A percentile compares a stretch with the other conserved stretches of the same genome.
Evolutionary conservation across 2,329 filamentous ascomycete species (phyloP).

Genomic region (Xylariaceae sp.): DNA sequence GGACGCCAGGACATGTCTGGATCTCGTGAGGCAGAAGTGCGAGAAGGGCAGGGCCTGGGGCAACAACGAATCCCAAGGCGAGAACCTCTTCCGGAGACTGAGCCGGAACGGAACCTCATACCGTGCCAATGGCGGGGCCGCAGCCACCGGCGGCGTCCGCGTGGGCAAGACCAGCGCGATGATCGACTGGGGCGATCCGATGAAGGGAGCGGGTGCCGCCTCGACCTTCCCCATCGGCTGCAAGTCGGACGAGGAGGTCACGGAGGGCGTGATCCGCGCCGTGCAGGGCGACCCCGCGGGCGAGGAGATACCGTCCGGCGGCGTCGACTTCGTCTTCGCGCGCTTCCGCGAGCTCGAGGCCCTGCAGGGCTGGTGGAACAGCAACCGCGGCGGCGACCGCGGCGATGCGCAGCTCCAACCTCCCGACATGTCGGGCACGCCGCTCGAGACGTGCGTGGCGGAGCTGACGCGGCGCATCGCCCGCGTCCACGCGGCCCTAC

Average conservation of each 20-base stretch:
- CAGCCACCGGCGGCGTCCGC: constrained; percentile 47
- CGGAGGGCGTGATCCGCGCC: constrained; percentile 47
- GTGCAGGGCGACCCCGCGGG: constrained; percentile 52
- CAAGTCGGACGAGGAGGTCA: constrained; percentile 51
- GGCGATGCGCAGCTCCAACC: constrained; percentile 14
- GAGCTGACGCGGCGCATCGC: constrained; percentile 41
- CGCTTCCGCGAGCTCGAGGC: constrained; percentile 59
- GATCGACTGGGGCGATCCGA: constrained; percentile 83
- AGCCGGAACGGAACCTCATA: constrained; percentile 55
- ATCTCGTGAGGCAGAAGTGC: constrained; percentile 91
- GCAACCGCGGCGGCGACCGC: constrained; percentile 36
- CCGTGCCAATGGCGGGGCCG: constrained; percentile 51
- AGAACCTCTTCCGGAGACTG: constrained; percentile 85
- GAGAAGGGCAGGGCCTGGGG: constrained; percentile 88
- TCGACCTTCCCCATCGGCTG: constrained; percentile 52
- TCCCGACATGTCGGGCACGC: constrained; percentile 19
- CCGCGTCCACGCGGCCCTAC: constrained; percentile 49
- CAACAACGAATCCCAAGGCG: constrained; percentile 66
- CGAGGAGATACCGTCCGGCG: constrained; percentile 48
- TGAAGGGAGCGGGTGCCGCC: constrained; percentile 47
- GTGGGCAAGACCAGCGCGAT: constrained; percentile 62
- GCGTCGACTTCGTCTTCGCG: constrained; percentile 61
- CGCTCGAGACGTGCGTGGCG: constrained; percentile 38
- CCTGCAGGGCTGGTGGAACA: constrained; percentile 61
- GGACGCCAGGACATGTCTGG: constrained; percentile 83